These are phyloP conservation scores for Plasmodium cynomolgi DNA, from an alignment of 169 alveolate genomes.

Conservation along the genomic window DNA sequence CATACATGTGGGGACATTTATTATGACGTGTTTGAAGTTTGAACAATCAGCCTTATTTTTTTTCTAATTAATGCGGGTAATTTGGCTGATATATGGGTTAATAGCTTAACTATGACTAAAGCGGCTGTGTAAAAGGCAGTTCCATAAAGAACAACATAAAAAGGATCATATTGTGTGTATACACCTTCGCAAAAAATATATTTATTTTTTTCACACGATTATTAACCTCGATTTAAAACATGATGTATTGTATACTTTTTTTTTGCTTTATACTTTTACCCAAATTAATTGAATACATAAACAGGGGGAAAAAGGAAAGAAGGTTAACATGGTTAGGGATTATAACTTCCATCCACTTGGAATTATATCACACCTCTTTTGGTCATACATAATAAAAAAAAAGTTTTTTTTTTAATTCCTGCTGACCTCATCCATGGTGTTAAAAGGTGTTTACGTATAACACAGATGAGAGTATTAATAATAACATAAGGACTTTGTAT, in stretches of 20 bases:
- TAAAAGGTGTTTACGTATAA: neutral
- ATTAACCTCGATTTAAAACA: neutral
- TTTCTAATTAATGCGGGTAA: neutral
- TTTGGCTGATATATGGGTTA: neutral
- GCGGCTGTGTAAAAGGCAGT: neutral
- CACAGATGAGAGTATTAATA: neutral
- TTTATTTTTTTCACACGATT: neutral
- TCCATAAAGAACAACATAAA: neutral
- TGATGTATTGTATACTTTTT: neutral
- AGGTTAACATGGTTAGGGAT: neutral
- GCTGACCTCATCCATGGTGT: neutral
- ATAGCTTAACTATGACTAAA: neutral
- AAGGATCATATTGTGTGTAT: neutral
- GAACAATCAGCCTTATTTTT: neutral
- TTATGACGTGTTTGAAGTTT: neutral
- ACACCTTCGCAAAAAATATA: neutral
- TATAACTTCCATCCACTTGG: neutral
- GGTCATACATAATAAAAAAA: neutral
- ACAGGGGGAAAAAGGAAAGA: neutral
- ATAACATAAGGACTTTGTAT: neutral
- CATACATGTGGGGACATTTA: neutral
- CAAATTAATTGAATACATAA: neutral
- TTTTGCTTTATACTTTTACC: neutral
- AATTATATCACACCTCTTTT: neutral
- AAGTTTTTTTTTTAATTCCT: neutral